Conservation (phyloP, 345 rosid species). For the Carallia brachiata region DNA sequence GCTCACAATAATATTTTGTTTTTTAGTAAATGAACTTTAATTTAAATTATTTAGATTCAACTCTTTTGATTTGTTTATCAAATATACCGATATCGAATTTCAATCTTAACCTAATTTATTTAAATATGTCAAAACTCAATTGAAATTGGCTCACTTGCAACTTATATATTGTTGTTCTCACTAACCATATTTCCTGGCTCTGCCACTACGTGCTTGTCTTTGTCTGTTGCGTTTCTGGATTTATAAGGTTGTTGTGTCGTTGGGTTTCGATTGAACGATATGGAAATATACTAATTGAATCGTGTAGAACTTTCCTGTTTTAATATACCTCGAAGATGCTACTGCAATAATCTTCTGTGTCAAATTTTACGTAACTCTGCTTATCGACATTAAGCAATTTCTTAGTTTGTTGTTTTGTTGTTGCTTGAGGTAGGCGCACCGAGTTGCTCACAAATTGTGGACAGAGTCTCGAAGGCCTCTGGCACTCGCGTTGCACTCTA, state of each 20-base stretch:
- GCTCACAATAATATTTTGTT: no score
- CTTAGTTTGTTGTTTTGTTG: neutral
- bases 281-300: neutral
- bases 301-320: neutral
- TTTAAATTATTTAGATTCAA: no score
- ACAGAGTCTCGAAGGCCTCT: conserved; percentile 67
- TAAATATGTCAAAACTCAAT: no score
- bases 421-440: conserved; percentile 59
- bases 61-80: no score
- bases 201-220: neutral
- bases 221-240: neutral
- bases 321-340: neutral
- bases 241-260: neutral
- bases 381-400: neutral
- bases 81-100: no score
- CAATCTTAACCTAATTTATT: no score
- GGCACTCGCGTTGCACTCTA: conserved; percentile 90
- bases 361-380: neutral
- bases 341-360: neutral
- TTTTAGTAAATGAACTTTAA: no score
- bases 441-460: conserved; percentile 89
- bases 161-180: no score
- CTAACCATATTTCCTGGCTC: no score
- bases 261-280: neutral
- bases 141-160: no score